Evolutionary conservation across 2,329 filamentous ascomycete genomes (phyloP), one percentile per base, ranked within the genome.

Genomic region (Myotisia sp.): DNA sequence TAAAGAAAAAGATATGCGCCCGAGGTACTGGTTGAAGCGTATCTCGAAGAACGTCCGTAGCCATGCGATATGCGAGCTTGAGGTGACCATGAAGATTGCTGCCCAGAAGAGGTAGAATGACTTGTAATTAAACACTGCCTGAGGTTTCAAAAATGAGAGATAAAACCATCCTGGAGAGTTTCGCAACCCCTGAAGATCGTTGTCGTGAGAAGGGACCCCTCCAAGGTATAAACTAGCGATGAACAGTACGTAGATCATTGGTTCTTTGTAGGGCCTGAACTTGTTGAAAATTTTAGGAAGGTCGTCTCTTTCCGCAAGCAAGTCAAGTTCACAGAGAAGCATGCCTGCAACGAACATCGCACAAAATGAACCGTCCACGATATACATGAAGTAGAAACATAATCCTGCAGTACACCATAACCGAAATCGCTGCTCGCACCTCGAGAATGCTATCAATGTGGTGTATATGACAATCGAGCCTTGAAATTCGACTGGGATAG

Each of bases 381-480:
- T 65, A 50, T 77, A 79, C 48, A 81, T 59, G 47, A 78, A 79
- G 54, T 81, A 82, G 42, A 63, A 59, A 13, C 72, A 64, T 7
- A 82, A 56, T 1, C 49, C 64, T 1, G 61, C 29, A 44, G 72
- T 55, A 47, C 67, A 68, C 50, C 59, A 60, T 0, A 79, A 59
- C 9, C 76, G 67, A 3, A 68, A 65, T 36, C 64, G 68, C 16
- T 55, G 59, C 0, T 67, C 66, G 37, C 65, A 68, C 34, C 68
- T 60, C 1, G 73, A 68, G 7, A 80, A 60, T 0, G 75, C 70
- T 13, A 74, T 48, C 4, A 71, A 51, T 0, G 66, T 51, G 0
- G 67, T 71, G 49, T 76, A 81, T 34, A 77, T 55, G 41, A 74
- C 57, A 34, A 81, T 63, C 1, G 76, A 80, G 7, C 76, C 76